Percentiles rank a stretch among this genome's conserved stretches.
Evolutionary conservation across 306 rosid genomes (phyloP).

Genomic region (Castanea mollissima): DNA sequence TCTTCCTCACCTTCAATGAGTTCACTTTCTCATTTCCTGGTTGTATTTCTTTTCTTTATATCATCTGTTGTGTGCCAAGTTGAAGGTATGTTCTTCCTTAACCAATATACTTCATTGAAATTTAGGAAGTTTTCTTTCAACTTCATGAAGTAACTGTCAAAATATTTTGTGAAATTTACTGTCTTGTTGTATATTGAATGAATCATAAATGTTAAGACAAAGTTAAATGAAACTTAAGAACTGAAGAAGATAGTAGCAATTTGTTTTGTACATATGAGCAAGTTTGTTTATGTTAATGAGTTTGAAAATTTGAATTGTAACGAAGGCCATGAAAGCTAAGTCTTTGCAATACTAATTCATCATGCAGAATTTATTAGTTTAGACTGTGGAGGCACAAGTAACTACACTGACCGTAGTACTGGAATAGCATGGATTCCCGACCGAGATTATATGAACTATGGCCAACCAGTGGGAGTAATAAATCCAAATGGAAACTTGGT

Average conservation of each 20-base stretch:
- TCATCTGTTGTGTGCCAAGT: conserved; percentile 61
- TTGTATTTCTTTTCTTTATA: conserved; percentile 36
- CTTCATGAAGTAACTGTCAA: neutral
- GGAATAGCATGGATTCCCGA: conserved; percentile 84
- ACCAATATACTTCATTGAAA: neutral
- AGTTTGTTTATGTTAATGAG: neutral
- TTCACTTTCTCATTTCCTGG: conserved; percentile 36
- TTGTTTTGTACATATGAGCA: neutral
- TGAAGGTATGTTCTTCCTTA: conserved; percentile 54
- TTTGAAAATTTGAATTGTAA: neutral
- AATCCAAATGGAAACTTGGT: conserved; percentile 47
- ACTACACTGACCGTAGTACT: conserved; percentile 64
- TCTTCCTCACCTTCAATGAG: conserved; percentile 57
- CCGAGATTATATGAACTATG: conserved; percentile 48
- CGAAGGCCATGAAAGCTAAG: conserved; percentile 9
- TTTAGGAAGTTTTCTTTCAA: conserved; percentile 1
- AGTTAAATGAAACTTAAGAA: neutral
- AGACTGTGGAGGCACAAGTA: conserved; percentile 77
- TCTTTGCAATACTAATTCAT: conserved; percentile 17
- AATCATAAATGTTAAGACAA: neutral
- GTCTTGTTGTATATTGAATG: neutral
- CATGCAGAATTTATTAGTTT: conserved; percentile 79
- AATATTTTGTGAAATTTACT: neutral
- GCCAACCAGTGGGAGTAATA: conserved; percentile 44
- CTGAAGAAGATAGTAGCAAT: neutral